Conservation (phyloP, 2,329 filamentous ascomycete genomes). For the Emydomyces testavorans region DNA sequence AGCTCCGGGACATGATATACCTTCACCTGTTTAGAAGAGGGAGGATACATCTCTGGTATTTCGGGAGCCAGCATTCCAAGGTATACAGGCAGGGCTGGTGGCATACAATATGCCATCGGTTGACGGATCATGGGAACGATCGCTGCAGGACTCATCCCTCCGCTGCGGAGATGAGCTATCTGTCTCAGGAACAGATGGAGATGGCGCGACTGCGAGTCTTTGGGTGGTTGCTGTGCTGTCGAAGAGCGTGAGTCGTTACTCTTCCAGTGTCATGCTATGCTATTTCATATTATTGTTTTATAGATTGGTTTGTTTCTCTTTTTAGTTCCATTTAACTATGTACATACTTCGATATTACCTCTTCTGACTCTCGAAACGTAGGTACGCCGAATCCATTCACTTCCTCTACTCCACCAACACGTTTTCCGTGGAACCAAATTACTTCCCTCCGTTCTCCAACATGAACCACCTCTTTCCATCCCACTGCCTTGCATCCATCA, state of each 20-base stretch:
- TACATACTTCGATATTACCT: neutral
- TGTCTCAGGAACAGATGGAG: neutral
- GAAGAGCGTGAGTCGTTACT: slow-evolving; percentile 3
- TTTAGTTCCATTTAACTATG: neutral
- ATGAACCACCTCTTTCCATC: slow-evolving; percentile 2
- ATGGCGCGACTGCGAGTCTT: slow-evolving; percentile 4
- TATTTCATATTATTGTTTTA: neutral
- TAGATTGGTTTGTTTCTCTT: neutral
- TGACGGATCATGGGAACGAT: slow-evolving; percentile 4
- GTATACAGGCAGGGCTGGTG: slow-evolving; percentile 5
- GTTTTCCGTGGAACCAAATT: slow-evolving; percentile 8
- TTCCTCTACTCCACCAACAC: slow-evolving; percentile 8
- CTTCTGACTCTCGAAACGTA: neutral
- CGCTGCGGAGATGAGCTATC: neutral
- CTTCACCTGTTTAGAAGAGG: slow-evolving; percentile 8
- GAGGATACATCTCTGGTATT: slow-evolving; percentile 7
- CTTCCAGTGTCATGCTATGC: too few species aligned
- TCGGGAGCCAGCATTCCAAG: slow-evolving; percentile 2
- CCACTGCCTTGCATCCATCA: slow-evolving; percentile 1
- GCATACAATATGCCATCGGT: slow-evolving; percentile 7
- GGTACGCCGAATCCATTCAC: slow-evolving; percentile 6
- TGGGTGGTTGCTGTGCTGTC: slow-evolving; percentile 8
- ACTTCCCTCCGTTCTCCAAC: slow-evolving; percentile 7
- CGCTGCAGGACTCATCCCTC: slow-evolving; percentile 6
- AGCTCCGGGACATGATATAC: slow-evolving; percentile 10